Evolutionary conservation across 225 moss, liverwort and hornwort species (phyloP), one percentile per base, ranked within the genome.

Genomic region (Bryum argenteum): DNA sequence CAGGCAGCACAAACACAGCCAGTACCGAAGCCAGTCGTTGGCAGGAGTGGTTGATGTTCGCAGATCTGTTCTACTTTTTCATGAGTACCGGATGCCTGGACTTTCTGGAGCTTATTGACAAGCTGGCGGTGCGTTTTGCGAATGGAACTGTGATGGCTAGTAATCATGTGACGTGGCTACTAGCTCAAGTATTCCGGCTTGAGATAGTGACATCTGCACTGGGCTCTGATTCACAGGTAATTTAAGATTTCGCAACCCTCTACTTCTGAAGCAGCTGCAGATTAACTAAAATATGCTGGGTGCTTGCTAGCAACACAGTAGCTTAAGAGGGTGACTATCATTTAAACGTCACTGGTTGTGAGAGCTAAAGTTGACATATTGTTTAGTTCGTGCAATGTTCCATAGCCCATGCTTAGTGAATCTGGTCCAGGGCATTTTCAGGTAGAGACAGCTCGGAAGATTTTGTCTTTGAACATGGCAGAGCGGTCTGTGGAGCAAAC

Each of bases 1-100:
- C 88, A 92, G 92, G 86, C 42, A 89, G 65, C 81, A 55, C 74
- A 10, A 79, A 72, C 77, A 80, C 88, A 72, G 78, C 92, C 53
- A 76, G 74, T 55, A 89, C 87, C 54, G 96, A 96, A 82, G 81
- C 87, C 64, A 91, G 91, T 53, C 89, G 96, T 53, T 96, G 96
- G 96, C 96, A 96, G 82, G 96, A 96, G 75, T 96, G 96, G 96
- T 79, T 96, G 77, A 96, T 90, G 71, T 83, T 93, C 77, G 86
- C 93, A 78, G 96, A 96, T 79, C 82, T 96, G 37, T 96, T 96
- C 77, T 96, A 96, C 78, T 93, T 89, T 75, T 96, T 96, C 75
- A 93, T 96, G 96, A 91, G 90, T 54, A 89, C 81, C 67, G 91
- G 96, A 12, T 96, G 89, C 72, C 88, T 96, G 63, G 96, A 96